These are phyloP conservation scores for Ustulina deusta DNA, from an alignment of 2,329 filamentous ascomycete genomes.

Conservation along the genomic window DNA sequence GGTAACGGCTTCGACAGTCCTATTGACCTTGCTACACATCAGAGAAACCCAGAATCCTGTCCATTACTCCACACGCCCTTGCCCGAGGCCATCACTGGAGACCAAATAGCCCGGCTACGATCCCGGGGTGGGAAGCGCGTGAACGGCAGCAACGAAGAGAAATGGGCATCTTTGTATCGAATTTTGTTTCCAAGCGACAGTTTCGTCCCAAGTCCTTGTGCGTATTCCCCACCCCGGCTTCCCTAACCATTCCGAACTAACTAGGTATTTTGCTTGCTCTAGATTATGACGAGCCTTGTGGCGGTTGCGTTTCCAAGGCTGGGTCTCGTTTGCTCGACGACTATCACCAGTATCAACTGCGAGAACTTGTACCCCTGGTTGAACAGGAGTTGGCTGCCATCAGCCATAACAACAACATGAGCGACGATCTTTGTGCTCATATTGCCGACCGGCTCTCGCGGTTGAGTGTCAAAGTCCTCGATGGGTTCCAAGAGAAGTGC, in stretches of 20 bases:
- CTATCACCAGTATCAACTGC: background rate
- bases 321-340: background rate
- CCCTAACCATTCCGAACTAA: background rate
- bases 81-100: background rate
- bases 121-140: background rate
- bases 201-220: background rate
- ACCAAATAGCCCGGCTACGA: background rate
- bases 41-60: background rate
- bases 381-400: conserved; percentile 3
- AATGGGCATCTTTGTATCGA: background rate
- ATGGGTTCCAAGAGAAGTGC: background rate
- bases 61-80: background rate
- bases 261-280: background rate
- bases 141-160: background rate
- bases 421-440: background rate
- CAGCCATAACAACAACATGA: background rate
- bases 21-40: background rate
- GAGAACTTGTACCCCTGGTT: background rate
- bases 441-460: background rate
- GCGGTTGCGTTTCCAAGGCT: background rate
- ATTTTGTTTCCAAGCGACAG: background rate
- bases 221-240: background rate
- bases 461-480: background rate
- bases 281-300: conserved; percentile 1
- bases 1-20: background rate